Base-by-base conservation (phyloP, 371 early-diverging fungal genomes). In the Batrachochytrium dendrobatidis region DNA sequence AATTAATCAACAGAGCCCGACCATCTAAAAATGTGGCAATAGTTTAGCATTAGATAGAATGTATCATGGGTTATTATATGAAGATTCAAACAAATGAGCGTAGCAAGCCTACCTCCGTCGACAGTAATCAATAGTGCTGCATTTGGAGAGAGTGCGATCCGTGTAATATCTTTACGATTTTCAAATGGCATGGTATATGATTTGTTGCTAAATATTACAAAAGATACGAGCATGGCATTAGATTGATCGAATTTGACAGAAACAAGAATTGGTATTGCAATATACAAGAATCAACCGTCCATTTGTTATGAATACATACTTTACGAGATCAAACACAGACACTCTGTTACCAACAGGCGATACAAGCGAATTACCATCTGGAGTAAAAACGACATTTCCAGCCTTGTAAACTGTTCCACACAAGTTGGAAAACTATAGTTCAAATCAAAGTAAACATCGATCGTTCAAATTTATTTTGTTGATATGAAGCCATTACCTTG, bases 301-400 rank as follows among this genome's bases (percentile, higher is more conserved):
- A n/a, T n/a, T n/a, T n/a, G n/a, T n/a, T n/a, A n/a, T n/a, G n/a
- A n/a, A 12, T 12, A 68, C 81, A 64, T 81, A 90, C 90, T 91
- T 88, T 65, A 90, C 87, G 49, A 98, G 87, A 74, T 98, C 95
- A 68, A 95, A 97, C 24, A 93, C 80, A 0, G 95, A 86, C 1
- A 96, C 86, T 49, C 95, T 79, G 81, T 95, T 96, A 48, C 99
- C 99, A 15, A 98, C 98, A 1, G 96, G 94, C 69, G 91, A 91
- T 45, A 94, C 66, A 56, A 98, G 72, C 15, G 87, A 83, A 74
- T 94, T 94, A 26, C 95, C 95, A 69, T 95, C 97, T 20, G 95
- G 91, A 32, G 94, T 90, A 71, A 92, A 98, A 32, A 92, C 72
- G 39, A 97, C 71, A 74, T 96, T 97, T 31, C 97, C 99, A 60